Conservation (phyloP, 129 eudicot genomes). For the Centella asiatica region DNA sequence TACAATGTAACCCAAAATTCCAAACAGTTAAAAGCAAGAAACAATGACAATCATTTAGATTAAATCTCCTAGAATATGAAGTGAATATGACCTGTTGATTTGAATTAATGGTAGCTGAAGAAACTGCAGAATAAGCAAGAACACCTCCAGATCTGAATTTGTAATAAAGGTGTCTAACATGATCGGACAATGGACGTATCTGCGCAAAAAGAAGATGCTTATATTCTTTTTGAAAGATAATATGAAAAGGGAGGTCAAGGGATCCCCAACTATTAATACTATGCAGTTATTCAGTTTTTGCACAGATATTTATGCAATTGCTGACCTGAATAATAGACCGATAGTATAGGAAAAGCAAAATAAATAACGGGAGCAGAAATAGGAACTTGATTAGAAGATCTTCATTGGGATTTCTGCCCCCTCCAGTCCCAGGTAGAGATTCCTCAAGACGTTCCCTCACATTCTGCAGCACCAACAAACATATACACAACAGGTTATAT, state of each 20-base stretch:
- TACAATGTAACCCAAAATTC: background rate
- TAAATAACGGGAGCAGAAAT: constrained; percentile 61
- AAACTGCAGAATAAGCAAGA: constrained; percentile 59
- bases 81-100: constrained; percentile 41
- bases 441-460: constrained; percentile 62
- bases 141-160: constrained; percentile 62
- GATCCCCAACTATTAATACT: background rate
- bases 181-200: constrained; percentile 67
- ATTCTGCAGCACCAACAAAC: constrained; percentile 38
- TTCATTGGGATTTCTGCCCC: constrained; percentile 74
- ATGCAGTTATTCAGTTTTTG: background rate
- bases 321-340: constrained; percentile 82
- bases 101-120: constrained; percentile 51
- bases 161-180: constrained; percentile 61
- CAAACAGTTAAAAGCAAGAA: background rate
- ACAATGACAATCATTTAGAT: background rate
- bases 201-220: constrained; percentile 27
- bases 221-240: background rate
- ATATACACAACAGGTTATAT: background rate
- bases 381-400: constrained; percentile 50
- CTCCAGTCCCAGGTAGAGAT: constrained; percentile 90
- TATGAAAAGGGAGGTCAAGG: background rate
- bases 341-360: constrained; percentile 54
- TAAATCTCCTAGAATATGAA: background rate
- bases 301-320: constrained; percentile 4